These are phyloP conservation scores for Trypanosoma scelopori DNA, from an alignment of 208 protist genomes.

Conservation along the genomic window DNA sequence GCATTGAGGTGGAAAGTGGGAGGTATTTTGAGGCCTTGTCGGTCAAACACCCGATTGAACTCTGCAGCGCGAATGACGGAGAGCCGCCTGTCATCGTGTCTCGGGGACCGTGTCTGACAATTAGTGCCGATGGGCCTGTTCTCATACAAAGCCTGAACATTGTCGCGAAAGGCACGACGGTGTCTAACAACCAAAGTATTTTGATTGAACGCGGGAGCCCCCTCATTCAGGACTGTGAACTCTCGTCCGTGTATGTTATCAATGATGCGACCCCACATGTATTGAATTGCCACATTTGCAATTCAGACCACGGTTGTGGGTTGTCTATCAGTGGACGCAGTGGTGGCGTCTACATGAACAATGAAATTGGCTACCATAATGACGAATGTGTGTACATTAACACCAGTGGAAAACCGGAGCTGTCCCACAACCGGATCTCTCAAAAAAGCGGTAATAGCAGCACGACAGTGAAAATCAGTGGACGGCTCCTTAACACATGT, in stretches of 20 bases:
- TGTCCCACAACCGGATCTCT: conserved; percentile 38
- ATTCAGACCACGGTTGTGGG: conserved; percentile 34
- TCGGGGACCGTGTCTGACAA: conserved; percentile 36
- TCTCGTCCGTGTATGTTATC: conserved; percentile 41
- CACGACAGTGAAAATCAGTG: conserved; percentile 33
- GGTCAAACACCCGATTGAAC: conserved; percentile 38
- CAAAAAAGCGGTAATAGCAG: conserved; percentile 27
- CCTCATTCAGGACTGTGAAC: conserved; percentile 38
- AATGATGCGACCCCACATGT: conserved; percentile 35
- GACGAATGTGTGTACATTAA: conserved; percentile 38
- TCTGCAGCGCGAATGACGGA: conserved; percentile 34
- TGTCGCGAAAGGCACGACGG: conserved; percentile 29
- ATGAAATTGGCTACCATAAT: conserved; percentile 42
- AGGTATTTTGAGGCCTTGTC: conserved; percentile 43
- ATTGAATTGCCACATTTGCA: conserved; percentile 35
- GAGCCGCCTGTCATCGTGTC: conserved; percentile 36
- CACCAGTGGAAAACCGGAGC: conserved; percentile 24
- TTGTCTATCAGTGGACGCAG: conserved; percentile 28
- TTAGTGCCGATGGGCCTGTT: conserved; percentile 32
- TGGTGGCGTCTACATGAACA: conserved; percentile 39
- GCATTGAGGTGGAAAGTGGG: conserved; percentile 51
- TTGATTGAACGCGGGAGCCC: conserved; percentile 35
- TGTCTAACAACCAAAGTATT: conserved; percentile 35
- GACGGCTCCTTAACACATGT: conserved; percentile 10
- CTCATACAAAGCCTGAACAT: conserved; percentile 34